phyloP scores from a whole-genome alignment of 345 rosid genomes.

The Citrus medica region DNA sequence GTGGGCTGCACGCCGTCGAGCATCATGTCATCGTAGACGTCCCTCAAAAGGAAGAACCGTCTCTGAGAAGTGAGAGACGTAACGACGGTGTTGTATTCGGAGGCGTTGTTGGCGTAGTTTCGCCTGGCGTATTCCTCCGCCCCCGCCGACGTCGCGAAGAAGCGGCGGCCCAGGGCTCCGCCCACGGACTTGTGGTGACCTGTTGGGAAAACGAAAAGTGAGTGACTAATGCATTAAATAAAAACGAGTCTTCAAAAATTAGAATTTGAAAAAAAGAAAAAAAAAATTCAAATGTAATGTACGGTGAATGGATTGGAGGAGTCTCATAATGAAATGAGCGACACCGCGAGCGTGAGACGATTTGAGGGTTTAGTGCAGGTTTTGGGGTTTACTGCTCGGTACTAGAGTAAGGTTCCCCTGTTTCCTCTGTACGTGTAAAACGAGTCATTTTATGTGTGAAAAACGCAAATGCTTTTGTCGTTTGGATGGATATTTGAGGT shows the following conservation, averaged over 20 bases:
- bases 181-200: constrained; percentile 47
- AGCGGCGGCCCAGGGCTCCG: constrained; percentile 44
- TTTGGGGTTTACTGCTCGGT: not conserved
- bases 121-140: constrained; percentile 54
- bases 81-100: constrained; percentile 78
- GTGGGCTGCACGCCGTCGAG: constrained; percentile 91
- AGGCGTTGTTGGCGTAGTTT: constrained; percentile 67
- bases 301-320: constrained; percentile 46
- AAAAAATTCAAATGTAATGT: not conserved
- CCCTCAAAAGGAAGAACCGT: constrained; percentile 68
- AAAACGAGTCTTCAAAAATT: not conserved
- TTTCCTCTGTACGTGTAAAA: not conserved
- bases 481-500: not conserved
- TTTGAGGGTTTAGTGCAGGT: not conserved
- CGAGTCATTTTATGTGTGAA: not conserved
- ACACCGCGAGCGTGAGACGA: not conserved
- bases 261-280: not conserved
- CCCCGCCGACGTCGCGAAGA: constrained; percentile 46
- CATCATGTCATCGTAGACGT: constrained; percentile 87
- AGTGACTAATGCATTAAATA: not conserved
- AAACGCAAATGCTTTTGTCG: not conserved
- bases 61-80: constrained; percentile 58
- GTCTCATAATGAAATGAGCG: constrained; percentile 40
- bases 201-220: not conserved
- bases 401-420: not conserved